Percentiles rank a stretch among this genome's conserved stretches.
These are phyloP conservation scores for Trypanosoma platydactyli DNA, from an alignment of 208 protist species.

Conservation along the genomic window DNA sequence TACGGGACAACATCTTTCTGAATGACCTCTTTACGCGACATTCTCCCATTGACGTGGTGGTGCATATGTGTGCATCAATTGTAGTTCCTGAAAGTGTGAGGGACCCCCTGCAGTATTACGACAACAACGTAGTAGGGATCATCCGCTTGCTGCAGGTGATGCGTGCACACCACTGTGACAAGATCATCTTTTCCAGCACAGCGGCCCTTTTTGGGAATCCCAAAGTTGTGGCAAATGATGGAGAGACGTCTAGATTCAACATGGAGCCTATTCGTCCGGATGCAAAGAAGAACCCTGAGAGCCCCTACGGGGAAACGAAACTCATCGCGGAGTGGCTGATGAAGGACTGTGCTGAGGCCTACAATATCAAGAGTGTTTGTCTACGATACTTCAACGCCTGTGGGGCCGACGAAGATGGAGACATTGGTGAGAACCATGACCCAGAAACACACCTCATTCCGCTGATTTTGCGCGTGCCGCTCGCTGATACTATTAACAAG, in stretches of 20 bases:
- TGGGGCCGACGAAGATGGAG: constrained; percentile 93
- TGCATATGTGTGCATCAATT: constrained; percentile 95
- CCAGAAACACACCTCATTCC: constrained; percentile 98
- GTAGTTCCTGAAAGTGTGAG: constrained; percentile 92
- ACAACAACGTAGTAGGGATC: constrained; percentile 96
- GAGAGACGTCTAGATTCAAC: not conserved
- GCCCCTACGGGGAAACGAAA: constrained; percentile 95
- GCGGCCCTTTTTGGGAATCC: constrained; percentile 94
- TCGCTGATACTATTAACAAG: constrained; percentile 81
- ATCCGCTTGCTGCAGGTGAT: constrained; percentile 93
- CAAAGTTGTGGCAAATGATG: not conserved
- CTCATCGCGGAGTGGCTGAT: constrained; percentile 93
- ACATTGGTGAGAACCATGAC: constrained; percentile 96
- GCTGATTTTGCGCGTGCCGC: constrained; percentile 92
- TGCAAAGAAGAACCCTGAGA: constrained; percentile 60
- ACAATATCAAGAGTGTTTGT: constrained; percentile 83
- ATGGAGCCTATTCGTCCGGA: constrained; percentile 68
- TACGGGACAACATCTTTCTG: constrained; percentile 80
- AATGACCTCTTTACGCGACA: constrained; percentile 89
- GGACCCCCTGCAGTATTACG: constrained; percentile 94
- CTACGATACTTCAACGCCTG: constrained; percentile 99
- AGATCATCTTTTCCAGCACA: constrained; percentile 96
- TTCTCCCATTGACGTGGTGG: constrained; percentile 84
- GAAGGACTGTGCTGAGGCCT: constrained; percentile 72
- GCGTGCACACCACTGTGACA: constrained; percentile 85